Percentiles rank a stretch among this genome's conserved stretches.
Conservation (phyloP, 768 basidiomycete species). For the Cantharellus cinnabarinus region DNA sequence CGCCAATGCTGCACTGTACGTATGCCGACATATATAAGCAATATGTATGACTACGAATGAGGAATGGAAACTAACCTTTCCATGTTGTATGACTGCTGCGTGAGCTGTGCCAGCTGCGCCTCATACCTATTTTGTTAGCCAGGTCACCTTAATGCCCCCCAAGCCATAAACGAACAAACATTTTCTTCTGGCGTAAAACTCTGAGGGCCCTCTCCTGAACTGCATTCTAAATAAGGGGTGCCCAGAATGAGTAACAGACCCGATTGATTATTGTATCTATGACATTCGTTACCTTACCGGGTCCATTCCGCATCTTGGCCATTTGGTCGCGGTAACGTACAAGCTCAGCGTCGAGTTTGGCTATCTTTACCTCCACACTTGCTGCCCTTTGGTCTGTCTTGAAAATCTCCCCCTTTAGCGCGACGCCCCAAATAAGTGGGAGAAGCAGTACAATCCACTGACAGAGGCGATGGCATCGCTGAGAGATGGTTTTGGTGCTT, state of each 20-base stretch:
- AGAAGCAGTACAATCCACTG: not conserved
- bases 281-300: slow-evolving; percentile 57
- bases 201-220: slow-evolving; percentile 88
- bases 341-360: slow-evolving; percentile 89
- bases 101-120: slow-evolving; percentile 67
- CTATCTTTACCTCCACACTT: slow-evolving; percentile 88
- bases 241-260: not conserved
- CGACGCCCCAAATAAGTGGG: not conserved
- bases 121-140: slow-evolving; percentile 33
- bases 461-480: slow-evolving; percentile 88
- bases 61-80: slow-evolving; percentile 26
- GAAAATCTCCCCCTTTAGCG: not conserved
- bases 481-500: slow-evolving; percentile 70
- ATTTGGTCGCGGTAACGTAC: slow-evolving; percentile 88
- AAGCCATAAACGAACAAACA: slow-evolving; percentile 22
- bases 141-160: not conserved
- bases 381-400: slow-evolving; percentile 78
- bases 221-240: slow-evolving; percentile 34
- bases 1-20: slow-evolving; percentile 53
- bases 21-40: not conserved
- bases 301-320: slow-evolving; percentile 78
- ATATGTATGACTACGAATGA: not conserved
- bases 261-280: not conserved
- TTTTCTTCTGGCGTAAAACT: slow-evolving; percentile 82
- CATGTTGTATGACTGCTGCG: slow-evolving; percentile 97